Evolutionary conservation across 164 flowering plant genomes (phyloP).

Genomic region (Magnolia officinalis): DNA sequence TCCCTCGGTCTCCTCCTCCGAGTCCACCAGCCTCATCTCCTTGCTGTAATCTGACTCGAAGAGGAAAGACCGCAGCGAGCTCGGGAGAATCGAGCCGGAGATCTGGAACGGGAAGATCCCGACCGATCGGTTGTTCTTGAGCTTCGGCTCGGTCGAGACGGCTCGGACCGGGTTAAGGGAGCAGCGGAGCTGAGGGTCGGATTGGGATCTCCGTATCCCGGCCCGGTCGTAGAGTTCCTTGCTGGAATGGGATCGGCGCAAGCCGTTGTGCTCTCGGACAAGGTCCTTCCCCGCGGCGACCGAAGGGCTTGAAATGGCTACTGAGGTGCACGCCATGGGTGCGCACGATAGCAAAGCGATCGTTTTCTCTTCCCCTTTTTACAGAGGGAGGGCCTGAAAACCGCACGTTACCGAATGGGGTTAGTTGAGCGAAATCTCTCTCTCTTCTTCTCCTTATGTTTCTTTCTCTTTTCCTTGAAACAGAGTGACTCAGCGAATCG

Average conservation of each 20-base stretch:
- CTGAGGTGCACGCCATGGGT: conserved; percentile 44
- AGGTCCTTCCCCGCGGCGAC: conserved; percentile 20
- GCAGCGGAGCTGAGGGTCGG: conserved; percentile 54
- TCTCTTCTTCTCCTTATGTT: not conserved
- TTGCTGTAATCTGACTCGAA: conserved; percentile 40
- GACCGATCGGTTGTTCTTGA: conserved; percentile 40
- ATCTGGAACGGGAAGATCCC: conserved; percentile 48
- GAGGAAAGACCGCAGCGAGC: conserved; percentile 35
- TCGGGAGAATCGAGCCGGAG: conserved; percentile 37
- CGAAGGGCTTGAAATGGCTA: conserved; percentile 32
- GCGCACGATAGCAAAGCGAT: not conserved
- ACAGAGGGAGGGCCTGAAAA: not conserved
- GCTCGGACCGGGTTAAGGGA: conserved; percentile 30
- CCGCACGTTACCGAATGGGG: not conserved
- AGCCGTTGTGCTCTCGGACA: conserved; percentile 21
- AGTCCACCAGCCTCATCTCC: conserved; percentile 29
- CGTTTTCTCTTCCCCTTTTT: not conserved
- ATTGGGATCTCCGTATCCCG: conserved; percentile 44
- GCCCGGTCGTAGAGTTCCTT: conserved; percentile 30
- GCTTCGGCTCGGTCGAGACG: conserved; percentile 35
- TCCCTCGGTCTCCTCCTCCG: conserved; percentile 22
- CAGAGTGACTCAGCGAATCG: conserved; percentile 3
- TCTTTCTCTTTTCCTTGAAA: conserved; percentile 9
- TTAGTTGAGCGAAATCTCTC: not conserved
- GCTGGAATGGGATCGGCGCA: conserved; percentile 44